Conservation (phyloP, 148 eudicot genomes). For the Suaeda aralocaspica region DNA sequence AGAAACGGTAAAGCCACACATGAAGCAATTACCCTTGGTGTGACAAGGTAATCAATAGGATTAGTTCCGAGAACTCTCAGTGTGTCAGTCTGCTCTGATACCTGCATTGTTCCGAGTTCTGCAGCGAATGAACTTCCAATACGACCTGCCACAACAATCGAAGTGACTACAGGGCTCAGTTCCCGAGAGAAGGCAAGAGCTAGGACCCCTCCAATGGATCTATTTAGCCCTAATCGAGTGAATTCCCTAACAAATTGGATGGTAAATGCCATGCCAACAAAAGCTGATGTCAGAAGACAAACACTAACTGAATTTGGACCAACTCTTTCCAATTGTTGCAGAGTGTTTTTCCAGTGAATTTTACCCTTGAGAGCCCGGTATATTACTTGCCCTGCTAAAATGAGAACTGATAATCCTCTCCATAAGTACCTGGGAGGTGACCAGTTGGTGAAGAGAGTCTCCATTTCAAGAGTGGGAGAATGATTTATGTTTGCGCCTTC, state of each 20-base stretch:
- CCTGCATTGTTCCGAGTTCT: slow-evolving; percentile 95
- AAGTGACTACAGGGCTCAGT: slow-evolving; percentile 85
- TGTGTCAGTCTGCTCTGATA: slow-evolving; percentile 93
- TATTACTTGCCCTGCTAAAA: slow-evolving; percentile 83
- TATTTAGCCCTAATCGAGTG: slow-evolving; percentile 78
- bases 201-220: slow-evolving; percentile 87
- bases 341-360: slow-evolving; percentile 89
- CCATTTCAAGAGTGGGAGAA: slow-evolving; percentile 32
- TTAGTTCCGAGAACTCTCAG: slow-evolving; percentile 80
- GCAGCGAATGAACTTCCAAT: slow-evolving; percentile 96
- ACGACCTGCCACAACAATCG: slow-evolving; percentile 92
- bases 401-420: slow-evolving; percentile 74
- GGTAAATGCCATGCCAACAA: slow-evolving; percentile 98
- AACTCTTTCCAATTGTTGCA: slow-evolving; percentile 89
- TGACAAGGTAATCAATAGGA: slow-evolving; percentile 87
- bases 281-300: slow-evolving; percentile 81
- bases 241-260: slow-evolving; percentile 95
- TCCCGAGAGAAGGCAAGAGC: slow-evolving; percentile 92
- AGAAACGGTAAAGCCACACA: slow-evolving; percentile 76
- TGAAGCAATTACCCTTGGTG: slow-evolving; percentile 81
- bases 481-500: slow-evolving; percentile 38
- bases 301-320: slow-evolving; percentile 93
- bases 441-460: slow-evolving; percentile 60
- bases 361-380: slow-evolving; percentile 64
- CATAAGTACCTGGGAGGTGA: slow-evolving; percentile 80